Conservation (phyloP, 495 filamentous ascomycete genomes). For the Aspergillus nidulans region DNA sequence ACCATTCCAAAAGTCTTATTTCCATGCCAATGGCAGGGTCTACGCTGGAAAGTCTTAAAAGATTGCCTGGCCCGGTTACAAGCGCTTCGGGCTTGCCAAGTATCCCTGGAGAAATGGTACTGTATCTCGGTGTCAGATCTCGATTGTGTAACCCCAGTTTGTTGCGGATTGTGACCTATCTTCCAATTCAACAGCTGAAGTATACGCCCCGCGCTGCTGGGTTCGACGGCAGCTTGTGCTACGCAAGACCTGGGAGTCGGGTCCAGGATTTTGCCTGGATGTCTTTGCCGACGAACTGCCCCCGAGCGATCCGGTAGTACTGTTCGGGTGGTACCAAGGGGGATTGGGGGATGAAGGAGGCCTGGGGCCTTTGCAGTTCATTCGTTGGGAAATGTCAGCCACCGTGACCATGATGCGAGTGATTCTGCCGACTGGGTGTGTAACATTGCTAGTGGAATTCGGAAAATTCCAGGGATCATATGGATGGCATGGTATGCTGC, state of each 20-base stretch:
- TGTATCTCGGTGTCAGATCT: neutral
- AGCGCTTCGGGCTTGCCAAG: neutral
- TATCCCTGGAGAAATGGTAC: too few relatives aligned
- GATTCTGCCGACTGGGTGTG: neutral
- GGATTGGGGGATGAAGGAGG: neutral
- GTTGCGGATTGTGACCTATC: neutral
- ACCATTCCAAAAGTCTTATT: neutral
- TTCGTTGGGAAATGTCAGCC: neutral
- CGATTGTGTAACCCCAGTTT: neutral
- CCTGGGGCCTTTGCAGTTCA: neutral
- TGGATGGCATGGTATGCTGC: neutral
- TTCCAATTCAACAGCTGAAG: neutral
- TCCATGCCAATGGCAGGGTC: neutral
- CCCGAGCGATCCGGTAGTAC: neutral
- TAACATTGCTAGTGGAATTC: neutral
- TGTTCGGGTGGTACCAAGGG: neutral
- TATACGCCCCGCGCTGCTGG: neutral
- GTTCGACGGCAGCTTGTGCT: neutral
- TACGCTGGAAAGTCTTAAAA: too few relatives aligned
- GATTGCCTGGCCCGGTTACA: neutral
- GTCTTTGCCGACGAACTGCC: neutral
- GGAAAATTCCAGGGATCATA: neutral
- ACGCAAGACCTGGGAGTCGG: neutral
- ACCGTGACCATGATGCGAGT: neutral
- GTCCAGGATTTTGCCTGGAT: neutral